Evolutionary conservation across 768 basidiomycete genomes (phyloP), one percentile per base, ranked within the genome.

Genomic region (Pulveroboletus sp.): DNA sequence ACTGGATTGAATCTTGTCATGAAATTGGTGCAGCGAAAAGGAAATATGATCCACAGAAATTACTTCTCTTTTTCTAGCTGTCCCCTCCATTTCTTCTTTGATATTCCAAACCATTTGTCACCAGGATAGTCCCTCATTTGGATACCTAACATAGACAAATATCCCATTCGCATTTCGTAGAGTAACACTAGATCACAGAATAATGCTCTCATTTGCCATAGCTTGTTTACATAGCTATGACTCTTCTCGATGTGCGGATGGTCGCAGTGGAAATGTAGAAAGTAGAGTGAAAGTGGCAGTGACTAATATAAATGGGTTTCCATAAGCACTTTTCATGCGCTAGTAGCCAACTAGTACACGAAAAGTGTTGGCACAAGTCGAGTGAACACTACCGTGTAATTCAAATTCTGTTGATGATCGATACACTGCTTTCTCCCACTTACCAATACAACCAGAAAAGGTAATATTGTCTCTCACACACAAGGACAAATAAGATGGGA

Each of bases 81-180:
- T 31, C 14, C 14, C n/a, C 12, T 1, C 40, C 10, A 8, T 45
- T 10, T 14, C 15, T 28, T 15, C 17, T 0, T 27, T 3, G 24
- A 27, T 43, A 28, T 10, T 12, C 26, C 11, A 14, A 11, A 6
- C 2, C 26, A 8, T 5, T 6, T 3, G 9, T 10, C 45, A 14
- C 6, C 27, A 30, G 21, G 15, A 6, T 21, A 32, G 12, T 31
- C 36, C 32, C 7, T 36, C 38, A 2, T 44, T 39, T 24, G 39
- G 39, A 53, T 46, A 52, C 50, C 32, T 8, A 5, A 43, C 33
- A 40, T 27, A 44, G 36, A 43, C 6, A 52, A 15, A 52, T 39
- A 24, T 24, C 31, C 43, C 12, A 9, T 42, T 21, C 36, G 1
- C 43, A 32, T n/a, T 42, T 21, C 36, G 1, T 52, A 32, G 24